A percentile compares a stretch with the other conserved stretches of the same genome.
phyloP scores from a whole-genome alignment of 2,329 filamentous ascomycete genomes.

The Biscogniauxia mediterranea region DNA sequence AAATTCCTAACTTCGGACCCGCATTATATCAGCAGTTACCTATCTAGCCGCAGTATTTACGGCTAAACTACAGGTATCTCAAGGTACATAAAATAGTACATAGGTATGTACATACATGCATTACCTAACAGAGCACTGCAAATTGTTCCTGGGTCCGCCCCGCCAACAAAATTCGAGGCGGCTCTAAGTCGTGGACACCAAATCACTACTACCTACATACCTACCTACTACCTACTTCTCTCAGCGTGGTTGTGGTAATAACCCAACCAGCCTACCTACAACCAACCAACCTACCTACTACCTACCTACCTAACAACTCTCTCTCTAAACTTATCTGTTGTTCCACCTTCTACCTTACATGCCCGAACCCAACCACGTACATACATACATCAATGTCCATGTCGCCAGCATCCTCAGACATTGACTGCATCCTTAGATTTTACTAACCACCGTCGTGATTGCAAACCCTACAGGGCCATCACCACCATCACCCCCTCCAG shows the following conservation, averaged over 20 bases:
- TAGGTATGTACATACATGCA: background rate
- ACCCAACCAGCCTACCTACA: too few species aligned
- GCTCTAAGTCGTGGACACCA: background rate
- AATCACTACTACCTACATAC: background rate
- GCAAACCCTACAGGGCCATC: background rate
- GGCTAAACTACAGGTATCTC: background rate
- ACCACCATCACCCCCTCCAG: background rate
- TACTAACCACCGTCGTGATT: background rate
- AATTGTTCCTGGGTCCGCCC: background rate
- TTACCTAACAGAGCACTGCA: background rate
- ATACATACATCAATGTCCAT: background rate
- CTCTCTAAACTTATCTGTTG: too few species aligned
- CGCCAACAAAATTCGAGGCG: background rate
- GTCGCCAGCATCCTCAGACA: background rate
- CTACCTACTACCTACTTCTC: background rate
- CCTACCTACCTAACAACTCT: too few species aligned
- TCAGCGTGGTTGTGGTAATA: too few species aligned
- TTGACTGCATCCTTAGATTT: background rate
- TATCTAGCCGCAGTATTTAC: background rate
- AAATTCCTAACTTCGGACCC: too few species aligned
- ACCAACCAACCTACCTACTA: too few species aligned
- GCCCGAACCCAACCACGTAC: background rate
- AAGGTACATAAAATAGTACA: too few species aligned
- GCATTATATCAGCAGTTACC: background rate
- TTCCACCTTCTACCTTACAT: background rate